phyloP scores from a whole-genome alignment of 1,139 yeast species.

The Suhomyces ambrosiae region DNA sequence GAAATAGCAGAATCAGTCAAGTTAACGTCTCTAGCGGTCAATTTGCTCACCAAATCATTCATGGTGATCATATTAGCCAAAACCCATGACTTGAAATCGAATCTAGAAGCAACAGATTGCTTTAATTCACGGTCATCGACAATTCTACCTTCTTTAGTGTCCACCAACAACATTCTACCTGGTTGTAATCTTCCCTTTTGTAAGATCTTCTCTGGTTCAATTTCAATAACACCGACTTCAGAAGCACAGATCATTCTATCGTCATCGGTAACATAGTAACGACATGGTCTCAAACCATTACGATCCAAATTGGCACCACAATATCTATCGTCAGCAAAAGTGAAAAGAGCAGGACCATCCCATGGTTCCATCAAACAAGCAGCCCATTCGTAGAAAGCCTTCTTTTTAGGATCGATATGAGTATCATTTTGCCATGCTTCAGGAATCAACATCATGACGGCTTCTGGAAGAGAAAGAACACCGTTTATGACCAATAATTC shows the following conservation, averaged over 20 bases:
- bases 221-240: conserved; percentile 94
- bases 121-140: conserved; percentile 93
- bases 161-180: conserved; percentile 94
- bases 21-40: conserved; percentile 50
- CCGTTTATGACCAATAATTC: conserved; percentile 92
- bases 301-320: conserved; percentile 98
- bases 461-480: conserved; percentile 90
- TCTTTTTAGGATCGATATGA: conserved; percentile 84
- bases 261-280: conserved; percentile 92
- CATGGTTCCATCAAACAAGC: conserved; percentile 99
- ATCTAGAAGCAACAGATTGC: conserved; percentile 74
- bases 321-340: conserved; percentile 96
- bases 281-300: conserved; percentile 97
- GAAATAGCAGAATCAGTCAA: conserved; percentile 17
- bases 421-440: conserved; percentile 96
- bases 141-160: conserved; percentile 87
- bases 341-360: conserved; percentile 98
- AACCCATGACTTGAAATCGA: conserved; percentile 93
- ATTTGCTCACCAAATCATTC: conserved; percentile 69
- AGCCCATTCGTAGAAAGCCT: conserved; percentile 98
- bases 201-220: conserved; percentile 78
- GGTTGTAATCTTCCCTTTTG: conserved; percentile 95
- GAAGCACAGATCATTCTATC: conserved; percentile 97
- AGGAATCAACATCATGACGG: conserved; percentile 95
- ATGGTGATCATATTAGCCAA: conserved; percentile 81